Conservation (phyloP, 2,329 filamentous ascomycete species). For the Elsinoe australis region DNA sequence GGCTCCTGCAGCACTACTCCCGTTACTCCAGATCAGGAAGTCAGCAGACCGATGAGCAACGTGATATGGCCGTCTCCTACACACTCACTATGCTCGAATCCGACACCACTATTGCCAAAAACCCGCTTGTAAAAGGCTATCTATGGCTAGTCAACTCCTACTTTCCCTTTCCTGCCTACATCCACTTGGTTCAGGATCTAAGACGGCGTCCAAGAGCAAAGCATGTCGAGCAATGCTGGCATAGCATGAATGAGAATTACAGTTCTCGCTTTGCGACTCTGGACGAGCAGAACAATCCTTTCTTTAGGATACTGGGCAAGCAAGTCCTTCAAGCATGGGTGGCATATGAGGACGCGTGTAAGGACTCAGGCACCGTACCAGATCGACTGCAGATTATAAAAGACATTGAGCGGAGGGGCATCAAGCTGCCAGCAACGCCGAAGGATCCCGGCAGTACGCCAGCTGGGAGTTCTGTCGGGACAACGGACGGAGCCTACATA, state of each 20-base stretch:
- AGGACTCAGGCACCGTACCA: no score
- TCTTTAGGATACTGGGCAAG: constrained; percentile 42
- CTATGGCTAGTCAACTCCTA: constrained; percentile 38
- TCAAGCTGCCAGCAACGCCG: no score
- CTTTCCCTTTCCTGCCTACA: constrained; percentile 45
- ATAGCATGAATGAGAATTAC: constrained; percentile 43
- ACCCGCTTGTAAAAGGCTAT: constrained; percentile 36
- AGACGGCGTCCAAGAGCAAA: constrained; percentile 30
- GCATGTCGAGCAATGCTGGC: constrained; percentile 42
- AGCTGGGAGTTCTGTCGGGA: no score
- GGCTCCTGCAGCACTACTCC: constrained; percentile 45
- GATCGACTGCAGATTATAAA: no score
- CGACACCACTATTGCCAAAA: constrained; percentile 40
- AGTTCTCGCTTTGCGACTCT: constrained; percentile 29
- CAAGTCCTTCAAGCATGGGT: constrained; percentile 58
- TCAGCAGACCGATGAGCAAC: constrained; percentile 24
- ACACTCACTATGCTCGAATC: constrained; percentile 39
- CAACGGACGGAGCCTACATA: no score
- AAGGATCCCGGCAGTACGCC: no score
- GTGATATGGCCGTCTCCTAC: constrained; percentile 27
- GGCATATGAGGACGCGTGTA: no score
- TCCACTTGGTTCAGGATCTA: constrained; percentile 41
- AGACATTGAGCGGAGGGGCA: no score
- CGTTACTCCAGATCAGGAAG: constrained; percentile 20
- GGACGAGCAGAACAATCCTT: constrained; percentile 22